Conservation (phyloP, 306 rosid genomes). For the Acacia confusa region DNA sequence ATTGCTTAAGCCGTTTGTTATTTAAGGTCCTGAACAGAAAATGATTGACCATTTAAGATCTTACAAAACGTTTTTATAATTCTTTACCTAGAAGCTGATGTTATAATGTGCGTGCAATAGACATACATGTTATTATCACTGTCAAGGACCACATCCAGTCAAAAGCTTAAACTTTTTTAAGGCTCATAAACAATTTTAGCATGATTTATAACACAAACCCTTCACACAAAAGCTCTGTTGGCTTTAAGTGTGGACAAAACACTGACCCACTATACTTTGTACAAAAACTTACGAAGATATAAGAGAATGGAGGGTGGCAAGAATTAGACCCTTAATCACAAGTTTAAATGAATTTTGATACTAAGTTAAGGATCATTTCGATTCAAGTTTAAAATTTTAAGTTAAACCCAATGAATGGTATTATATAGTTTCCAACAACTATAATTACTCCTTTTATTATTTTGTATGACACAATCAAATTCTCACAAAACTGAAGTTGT, state of each 20-base stretch:
- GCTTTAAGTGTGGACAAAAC: not conserved
- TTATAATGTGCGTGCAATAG: not conserved
- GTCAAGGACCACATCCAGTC: not conserved
- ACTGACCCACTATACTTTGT: not conserved
- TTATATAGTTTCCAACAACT: not conserved
- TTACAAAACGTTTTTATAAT: not conserved
- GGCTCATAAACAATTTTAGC: not conserved
- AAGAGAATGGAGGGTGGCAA: not conserved
- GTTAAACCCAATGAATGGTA: not conserved
- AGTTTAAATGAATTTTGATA: not conserved
- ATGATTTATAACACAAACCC: not conserved
- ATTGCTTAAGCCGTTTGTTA: not conserved
- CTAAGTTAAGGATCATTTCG: not conserved
- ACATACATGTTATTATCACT: not conserved
- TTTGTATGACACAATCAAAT: not conserved
- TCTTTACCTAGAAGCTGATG: not conserved
- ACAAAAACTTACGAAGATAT: not conserved
- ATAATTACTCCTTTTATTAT: not conserved
- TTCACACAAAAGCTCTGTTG: not conserved
- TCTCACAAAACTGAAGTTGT: not conserved
- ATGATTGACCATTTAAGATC: not conserved
- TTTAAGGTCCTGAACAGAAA: not conserved
- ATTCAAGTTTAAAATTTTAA: not conserved
- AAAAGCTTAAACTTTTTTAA: not conserved
- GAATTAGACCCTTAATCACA: not conserved